Evolutionary conservation across 306 rosid species (phyloP), one percentile per base, ranked within the genome.

Genomic region (Sphenostylis stenocarpa): DNA sequence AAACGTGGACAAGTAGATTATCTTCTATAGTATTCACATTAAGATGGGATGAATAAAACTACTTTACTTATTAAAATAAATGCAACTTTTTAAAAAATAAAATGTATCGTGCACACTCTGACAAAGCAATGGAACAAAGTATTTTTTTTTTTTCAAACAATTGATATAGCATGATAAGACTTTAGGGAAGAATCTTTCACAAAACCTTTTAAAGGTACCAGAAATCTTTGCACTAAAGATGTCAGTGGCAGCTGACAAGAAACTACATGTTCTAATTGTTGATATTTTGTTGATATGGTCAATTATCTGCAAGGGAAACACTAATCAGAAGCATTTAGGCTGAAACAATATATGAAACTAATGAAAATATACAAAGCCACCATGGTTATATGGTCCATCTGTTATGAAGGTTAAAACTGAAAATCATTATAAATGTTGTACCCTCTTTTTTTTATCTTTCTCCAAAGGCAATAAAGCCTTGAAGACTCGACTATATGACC

Each of bases 401-500:
- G 41, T 20, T 29, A 39, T 4, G 71, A 44, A 67, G 39, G 41
- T 23, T 57, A 39, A 73, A 70, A 77, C 78, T 52, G 58, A 83
- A 78, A n/a, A 63, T 49, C 61, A 24, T 69, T 52, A 74, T 39
- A 71, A 73, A 81, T 55, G 20, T 3, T 9, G 36, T 87, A 90
- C 97, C 97, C 86, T 90, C 81, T 85, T 90, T 81, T 89, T 95
- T 67, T 82, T 85, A 79, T 92, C 98, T 80, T 89, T 95, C 89
- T 92, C 98, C 24, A 83, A 82, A 69, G 93, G 92, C 73, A 95
- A 86, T 82, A 95, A 78, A 72, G 95, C 97, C 91, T 95, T 95
- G 87, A 95, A 95, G 68, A 85, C 93, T 17, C 78, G 85, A 81
- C 71, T 87, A 84, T 89, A 92, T 31, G 94, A 80, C 58, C 78